Evolutionary conservation across 2,329 filamentous ascomycete species (phyloP).

Genomic region (Davidsoniella virescens): DNA sequence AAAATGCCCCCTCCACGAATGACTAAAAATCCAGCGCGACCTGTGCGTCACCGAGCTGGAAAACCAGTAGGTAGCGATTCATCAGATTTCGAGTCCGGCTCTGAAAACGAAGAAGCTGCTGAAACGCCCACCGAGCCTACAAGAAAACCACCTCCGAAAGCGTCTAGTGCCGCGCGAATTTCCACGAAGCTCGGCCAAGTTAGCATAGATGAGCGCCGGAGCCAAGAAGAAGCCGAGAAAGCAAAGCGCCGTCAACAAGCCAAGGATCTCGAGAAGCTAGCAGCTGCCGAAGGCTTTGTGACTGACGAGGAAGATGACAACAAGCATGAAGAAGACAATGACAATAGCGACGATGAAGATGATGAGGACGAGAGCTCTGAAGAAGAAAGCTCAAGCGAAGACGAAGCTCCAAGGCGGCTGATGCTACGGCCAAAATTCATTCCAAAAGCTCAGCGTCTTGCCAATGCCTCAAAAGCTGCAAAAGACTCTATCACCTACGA

Average conservation of each 20-base stretch:
- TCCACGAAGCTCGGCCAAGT: slow-evolving; percentile 36
- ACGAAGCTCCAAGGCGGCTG: slow-evolving; percentile 37
- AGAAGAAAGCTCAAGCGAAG: slow-evolving; percentile 35
- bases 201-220: slow-evolving; percentile 32
- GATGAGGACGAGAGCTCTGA: slow-evolving; percentile 23
- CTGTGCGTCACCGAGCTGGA: slow-evolving; percentile 70
- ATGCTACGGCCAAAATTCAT: slow-evolving; percentile 50
- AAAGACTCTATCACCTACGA: slow-evolving; percentile 14
- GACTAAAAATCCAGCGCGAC: slow-evolving; percentile 76
- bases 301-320: slow-evolving; percentile 33
- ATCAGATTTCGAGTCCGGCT: slow-evolving; percentile 34
- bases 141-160: slow-evolving; percentile 37
- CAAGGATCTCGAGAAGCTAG: slow-evolving; percentile 25
- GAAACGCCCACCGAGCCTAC: slow-evolving; percentile 16
- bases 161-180: slow-evolving; percentile 39
- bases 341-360: slow-evolving; percentile 24
- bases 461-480: slow-evolving; percentile 15
- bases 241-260: slow-evolving; percentile 22
- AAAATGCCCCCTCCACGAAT: slow-evolving; percentile 62
- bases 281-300: slow-evolving; percentile 46
- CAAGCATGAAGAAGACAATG: slow-evolving; percentile 16
- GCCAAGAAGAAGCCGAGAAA: slow-evolving; percentile 31
- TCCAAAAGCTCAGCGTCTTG: slow-evolving; percentile 37
- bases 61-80: slow-evolving; percentile 48
- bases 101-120: slow-evolving; percentile 26